Conservation (phyloP, 2,329 filamentous ascomycete genomes). For the Aspergillus intermedius region DNA sequence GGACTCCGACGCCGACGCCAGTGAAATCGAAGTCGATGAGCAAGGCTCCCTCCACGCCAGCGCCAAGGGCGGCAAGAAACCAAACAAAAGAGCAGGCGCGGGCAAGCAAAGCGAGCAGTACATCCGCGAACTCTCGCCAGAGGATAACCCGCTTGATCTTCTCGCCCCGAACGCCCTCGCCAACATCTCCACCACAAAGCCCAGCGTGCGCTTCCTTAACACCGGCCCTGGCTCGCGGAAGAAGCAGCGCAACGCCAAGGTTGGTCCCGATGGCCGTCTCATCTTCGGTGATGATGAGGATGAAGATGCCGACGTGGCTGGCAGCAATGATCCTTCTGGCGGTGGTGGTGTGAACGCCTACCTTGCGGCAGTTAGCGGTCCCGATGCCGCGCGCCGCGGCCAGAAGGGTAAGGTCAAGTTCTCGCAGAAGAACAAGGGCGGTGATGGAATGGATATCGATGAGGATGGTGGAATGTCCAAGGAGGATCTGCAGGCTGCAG, state of each 20-base stretch:
- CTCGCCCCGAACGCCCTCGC: slow-evolving; percentile 83
- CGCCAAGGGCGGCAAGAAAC: slow-evolving; percentile 40
- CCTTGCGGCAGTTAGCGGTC: slow-evolving; percentile 54
- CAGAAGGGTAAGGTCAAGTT: slow-evolving; percentile 58
- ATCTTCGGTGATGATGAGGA: slow-evolving; percentile 32
- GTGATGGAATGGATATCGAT: slow-evolving; percentile 40
- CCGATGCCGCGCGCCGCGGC: slow-evolving; percentile 52
- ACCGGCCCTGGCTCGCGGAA: slow-evolving; percentile 31
- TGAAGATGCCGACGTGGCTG: slow-evolving; percentile 41
- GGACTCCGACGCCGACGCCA: slow-evolving; percentile 56
- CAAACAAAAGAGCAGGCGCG: slow-evolving; percentile 12
- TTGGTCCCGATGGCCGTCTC: slow-evolving; percentile 41
- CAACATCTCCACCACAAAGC: slow-evolving; percentile 88
- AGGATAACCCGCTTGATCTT: slow-evolving; percentile 90
- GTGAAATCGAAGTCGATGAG: slow-evolving; percentile 37
- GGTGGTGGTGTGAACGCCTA: slow-evolving; percentile 51
- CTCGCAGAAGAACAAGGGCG: slow-evolving; percentile 35
- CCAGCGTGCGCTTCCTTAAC: slow-evolving; percentile 44
- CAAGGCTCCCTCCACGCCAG: slow-evolving; percentile 26
- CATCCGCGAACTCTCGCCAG: slow-evolving; percentile 73
- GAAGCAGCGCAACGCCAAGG: slow-evolving; percentile 36
- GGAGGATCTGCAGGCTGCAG: slow-evolving; percentile 5
- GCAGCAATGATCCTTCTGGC: slow-evolving; percentile 30
- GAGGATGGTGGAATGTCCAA: slow-evolving; percentile 13
- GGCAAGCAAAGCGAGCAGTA: slow-evolving; percentile 58